Percentiles rank a stretch among this genome's conserved stretches.
Evolutionary conservation across 768 basidiomycete species (phyloP).

Genomic region (Lepiota venenata): DNA sequence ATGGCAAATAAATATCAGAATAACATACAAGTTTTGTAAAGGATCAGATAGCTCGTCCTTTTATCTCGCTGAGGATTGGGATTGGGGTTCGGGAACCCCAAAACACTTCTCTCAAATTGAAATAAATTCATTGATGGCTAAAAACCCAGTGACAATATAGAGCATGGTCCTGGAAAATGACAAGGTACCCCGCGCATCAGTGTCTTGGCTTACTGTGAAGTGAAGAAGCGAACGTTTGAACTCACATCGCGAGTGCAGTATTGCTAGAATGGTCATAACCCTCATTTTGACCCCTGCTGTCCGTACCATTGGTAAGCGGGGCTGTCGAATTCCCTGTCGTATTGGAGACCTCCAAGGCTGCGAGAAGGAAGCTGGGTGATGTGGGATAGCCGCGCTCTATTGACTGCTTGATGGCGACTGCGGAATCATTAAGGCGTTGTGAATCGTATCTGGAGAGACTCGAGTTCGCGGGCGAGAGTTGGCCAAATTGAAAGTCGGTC

Average conservation of each 20-base stretch:
- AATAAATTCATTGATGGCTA: conserved; percentile 44
- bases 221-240: not conserved
- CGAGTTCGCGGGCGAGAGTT: conserved; percentile 49
- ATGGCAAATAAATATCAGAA: no score
- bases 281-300: conserved; percentile 17
- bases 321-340: conserved; percentile 37
- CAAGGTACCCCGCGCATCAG: not conserved
- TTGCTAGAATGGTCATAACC: conserved; percentile 24
- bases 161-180: conserved; percentile 62
- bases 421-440: conserved; percentile 54
- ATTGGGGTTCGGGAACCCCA: no score
- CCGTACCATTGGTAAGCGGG: conserved; percentile 20
- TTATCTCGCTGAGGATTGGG: no score
- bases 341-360: conserved; percentile 62
- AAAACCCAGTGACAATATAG: conserved; percentile 87
- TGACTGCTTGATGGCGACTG: conserved; percentile 36
- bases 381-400: conserved; percentile 37
- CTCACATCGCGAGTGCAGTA: conserved; percentile 78
- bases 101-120: no score
- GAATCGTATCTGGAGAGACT: conserved; percentile 60
- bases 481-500: conserved; percentile 56
- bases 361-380: conserved; percentile 63
- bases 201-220: not conserved
- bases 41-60: no score
- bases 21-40: no score